Conservation (phyloP, 139 green algal species). For the Picochlorum sp. region DNA sequence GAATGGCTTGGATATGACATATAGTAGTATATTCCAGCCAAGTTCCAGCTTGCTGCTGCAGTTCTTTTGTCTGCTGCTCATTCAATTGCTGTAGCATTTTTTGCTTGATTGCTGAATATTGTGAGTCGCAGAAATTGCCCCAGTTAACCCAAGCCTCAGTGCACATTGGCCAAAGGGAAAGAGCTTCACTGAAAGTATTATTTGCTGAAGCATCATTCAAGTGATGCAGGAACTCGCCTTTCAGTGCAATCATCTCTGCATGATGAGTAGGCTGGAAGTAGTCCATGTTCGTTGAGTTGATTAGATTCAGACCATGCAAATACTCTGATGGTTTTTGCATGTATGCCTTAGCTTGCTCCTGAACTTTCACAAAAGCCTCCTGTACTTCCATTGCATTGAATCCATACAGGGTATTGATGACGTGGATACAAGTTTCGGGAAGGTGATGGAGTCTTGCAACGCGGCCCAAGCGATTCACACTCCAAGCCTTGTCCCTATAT, state of each 20-base stretch:
- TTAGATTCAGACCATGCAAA: constrained; percentile 73
- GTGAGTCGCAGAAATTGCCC: constrained; percentile 78
- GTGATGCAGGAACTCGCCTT: constrained; percentile 59
- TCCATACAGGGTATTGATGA: constrained; percentile 91
- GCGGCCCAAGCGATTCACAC: constrained; percentile 81
- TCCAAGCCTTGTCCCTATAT: constrained; percentile 87
- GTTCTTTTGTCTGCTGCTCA: neutral
- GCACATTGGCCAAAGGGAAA: constrained; percentile 66
- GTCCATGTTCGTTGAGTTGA: constrained; percentile 91
- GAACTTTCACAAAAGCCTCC: constrained; percentile 94
- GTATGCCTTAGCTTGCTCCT: constrained; percentile 46
- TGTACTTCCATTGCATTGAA: constrained; percentile 97
- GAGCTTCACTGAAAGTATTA: constrained; percentile 61
- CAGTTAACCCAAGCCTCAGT: constrained; percentile 85
- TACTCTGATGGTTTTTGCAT: constrained; percentile 43
- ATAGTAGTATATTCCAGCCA: constrained; percentile 78
- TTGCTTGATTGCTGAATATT: constrained; percentile 25
- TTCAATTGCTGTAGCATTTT: constrained; percentile 7
- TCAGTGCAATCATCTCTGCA: constrained; percentile 86
- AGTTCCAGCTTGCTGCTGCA: neutral
- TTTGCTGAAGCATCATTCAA: constrained; percentile 39
- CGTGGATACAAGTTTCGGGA: constrained; percentile 39
- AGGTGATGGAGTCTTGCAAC: constrained; percentile 69
- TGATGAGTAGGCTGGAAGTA: constrained; percentile 83
- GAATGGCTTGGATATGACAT: constrained; percentile 72